Percentiles rank a stretch among this genome's conserved stretches.
These are phyloP conservation scores for Alternaria sp. DNA, from an alignment of 2,329 filamentous ascomycete genomes.

Conservation along the genomic window DNA sequence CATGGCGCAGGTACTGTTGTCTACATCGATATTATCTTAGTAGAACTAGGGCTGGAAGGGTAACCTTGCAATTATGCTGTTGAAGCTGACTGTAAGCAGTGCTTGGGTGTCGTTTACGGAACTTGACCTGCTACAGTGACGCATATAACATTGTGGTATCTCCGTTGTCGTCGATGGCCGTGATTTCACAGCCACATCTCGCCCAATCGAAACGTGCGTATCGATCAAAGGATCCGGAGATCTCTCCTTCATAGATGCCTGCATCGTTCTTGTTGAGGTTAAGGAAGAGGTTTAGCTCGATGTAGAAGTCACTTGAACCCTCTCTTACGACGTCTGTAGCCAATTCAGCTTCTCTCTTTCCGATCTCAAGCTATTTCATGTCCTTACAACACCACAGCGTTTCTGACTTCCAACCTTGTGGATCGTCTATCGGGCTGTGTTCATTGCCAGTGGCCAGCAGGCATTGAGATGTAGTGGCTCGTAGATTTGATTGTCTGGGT, in stretches of 20 bases:
- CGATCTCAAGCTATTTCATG: constrained; percentile 33
- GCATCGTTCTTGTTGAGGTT: constrained; percentile 38
- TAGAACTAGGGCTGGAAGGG: not conserved
- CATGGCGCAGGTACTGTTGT: not conserved
- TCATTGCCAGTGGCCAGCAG: not conserved
- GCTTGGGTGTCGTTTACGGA: not conserved
- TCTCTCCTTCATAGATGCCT: constrained; percentile 43
- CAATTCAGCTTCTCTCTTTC: constrained; percentile 40
- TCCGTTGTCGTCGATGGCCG: not conserved
- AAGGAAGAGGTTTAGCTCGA: constrained; percentile 47
- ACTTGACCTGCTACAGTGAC: not conserved
- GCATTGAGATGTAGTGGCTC: no score
- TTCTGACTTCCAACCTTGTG: not conserved
- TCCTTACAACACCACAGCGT: not conserved
- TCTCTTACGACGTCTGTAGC: constrained; percentile 39
- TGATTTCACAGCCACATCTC: not conserved
- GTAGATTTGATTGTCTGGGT: not conserved
- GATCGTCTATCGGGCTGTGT: not conserved
- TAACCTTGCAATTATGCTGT: not conserved
- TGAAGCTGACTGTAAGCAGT: not conserved
- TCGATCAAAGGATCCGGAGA: constrained; percentile 46
- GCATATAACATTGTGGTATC: not conserved
- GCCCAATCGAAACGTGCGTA: constrained; percentile 45
- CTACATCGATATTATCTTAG: not conserved
- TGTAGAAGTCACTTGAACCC: constrained; percentile 38